These are phyloP conservation scores for Aspergillus udagawae DNA, from an alignment of 2,329 filamentous ascomycete genomes.

Conservation along the genomic window DNA sequence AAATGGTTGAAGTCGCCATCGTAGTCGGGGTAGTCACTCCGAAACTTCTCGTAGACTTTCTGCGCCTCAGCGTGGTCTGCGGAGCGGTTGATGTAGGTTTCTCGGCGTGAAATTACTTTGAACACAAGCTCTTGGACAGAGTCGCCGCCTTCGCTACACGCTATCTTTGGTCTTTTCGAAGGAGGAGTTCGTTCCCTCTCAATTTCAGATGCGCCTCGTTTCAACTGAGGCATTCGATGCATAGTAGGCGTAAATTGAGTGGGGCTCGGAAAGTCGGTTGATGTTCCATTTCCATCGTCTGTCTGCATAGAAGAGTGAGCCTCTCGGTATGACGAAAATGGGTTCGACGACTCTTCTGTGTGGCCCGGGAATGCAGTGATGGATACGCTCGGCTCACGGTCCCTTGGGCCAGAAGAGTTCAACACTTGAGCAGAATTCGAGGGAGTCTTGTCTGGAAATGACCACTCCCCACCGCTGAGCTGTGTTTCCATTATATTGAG, in stretches of 20 bases:
- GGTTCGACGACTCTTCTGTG: slow-evolving; percentile 14
- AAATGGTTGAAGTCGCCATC: slow-evolving; percentile 37
- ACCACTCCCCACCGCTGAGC: slow-evolving; percentile 13
- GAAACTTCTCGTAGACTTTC: slow-evolving; percentile 35
- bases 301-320: slow-evolving; percentile 10
- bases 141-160: neutral
- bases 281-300: slow-evolving; percentile 1
- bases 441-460: slow-evolving; percentile 11
- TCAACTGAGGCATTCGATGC: slow-evolving; percentile 7
- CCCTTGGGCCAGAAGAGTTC: slow-evolving; percentile 21
- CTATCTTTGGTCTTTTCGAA: slow-evolving; percentile 9
- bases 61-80: slow-evolving; percentile 20
- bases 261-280: neutral
- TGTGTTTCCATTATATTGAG: slow-evolving; percentile 21
- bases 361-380: slow-evolving; percentile 5
- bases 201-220: slow-evolving; percentile 11
- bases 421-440: slow-evolving; percentile 17
- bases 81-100: slow-evolving; percentile 18
- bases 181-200: slow-evolving; percentile 9
- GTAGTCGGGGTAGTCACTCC: slow-evolving; percentile 37
- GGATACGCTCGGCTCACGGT: slow-evolving; percentile 11
- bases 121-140: slow-evolving; percentile 8
- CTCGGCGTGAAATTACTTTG: slow-evolving; percentile 16
- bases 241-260: slow-evolving; percentile 1
- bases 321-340: slow-evolving; percentile 18